These are phyloP conservation scores for Aureobasidium mangrovei DNA, from an alignment of 2,329 filamentous ascomycete genomes.

Conservation along the genomic window DNA sequence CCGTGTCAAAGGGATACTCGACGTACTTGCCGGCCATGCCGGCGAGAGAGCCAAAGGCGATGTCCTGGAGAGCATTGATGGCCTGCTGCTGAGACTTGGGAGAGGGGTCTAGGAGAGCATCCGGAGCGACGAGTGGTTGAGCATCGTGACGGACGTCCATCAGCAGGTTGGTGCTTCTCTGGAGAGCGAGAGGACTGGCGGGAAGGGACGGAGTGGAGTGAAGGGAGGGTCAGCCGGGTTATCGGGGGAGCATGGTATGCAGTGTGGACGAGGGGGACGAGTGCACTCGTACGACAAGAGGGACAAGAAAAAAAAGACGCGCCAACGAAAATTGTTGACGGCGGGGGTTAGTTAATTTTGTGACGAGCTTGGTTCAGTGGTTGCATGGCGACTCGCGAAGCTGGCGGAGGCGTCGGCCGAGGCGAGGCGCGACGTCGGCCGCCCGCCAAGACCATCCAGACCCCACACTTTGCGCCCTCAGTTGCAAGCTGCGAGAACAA, in stretches of 20 bases:
- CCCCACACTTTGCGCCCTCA: too few relatives aligned
- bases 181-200: neutral
- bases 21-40: constrained; percentile 91
- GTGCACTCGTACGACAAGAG: neutral
- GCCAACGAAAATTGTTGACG: neutral
- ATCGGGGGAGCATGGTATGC: constrained; percentile 28
- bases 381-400: too few relatives aligned
- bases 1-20: constrained; percentile 96
- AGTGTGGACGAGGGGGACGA: neutral
- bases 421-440: too few relatives aligned
- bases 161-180: neutral
- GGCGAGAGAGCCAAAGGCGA: constrained; percentile 82
- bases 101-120: neutral
- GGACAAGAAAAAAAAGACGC: neutral
- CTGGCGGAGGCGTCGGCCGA: too few relatives aligned
- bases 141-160: constrained; percentile 16
- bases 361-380: too few relatives aligned
- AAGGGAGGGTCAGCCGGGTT: constrained; percentile 16
- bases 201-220: neutral
- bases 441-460: too few relatives aligned
- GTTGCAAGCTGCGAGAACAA: neutral
- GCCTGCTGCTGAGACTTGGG: constrained; percentile 28
- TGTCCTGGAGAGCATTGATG: constrained; percentile 70
- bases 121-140: constrained; percentile 1
- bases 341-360: neutral